Base-by-base conservation (phyloP, 768 basidiomycete genomes). In the Hydnomerulius pinastri region DNA sequence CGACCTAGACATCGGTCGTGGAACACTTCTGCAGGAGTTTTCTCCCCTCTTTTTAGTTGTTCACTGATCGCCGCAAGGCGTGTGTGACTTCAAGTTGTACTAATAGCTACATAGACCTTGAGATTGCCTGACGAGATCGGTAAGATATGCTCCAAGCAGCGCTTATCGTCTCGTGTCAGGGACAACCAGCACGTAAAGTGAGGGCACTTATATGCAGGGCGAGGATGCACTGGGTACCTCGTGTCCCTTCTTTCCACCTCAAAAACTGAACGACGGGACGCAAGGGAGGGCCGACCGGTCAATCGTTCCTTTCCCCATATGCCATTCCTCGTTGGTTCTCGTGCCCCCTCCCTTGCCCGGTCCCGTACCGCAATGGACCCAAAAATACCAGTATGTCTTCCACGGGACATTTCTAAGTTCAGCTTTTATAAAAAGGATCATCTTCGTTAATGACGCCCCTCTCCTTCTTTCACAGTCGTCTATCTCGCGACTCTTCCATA, bases 401-500 rank as follows among this genome's bases (percentile, higher is more conserved):
- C 47, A 51, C 30, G 33, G 13, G 37, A 44, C 20, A 42, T 24
- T 29, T 43, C 28, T 18, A 29, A 28, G 28, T 30, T 43, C 30
- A 30, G 18, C 28, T 37, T 9, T 37, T 25, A 40, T 27, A 42
- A 20, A 39, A 32, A 21, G 17, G 38, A 23, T 4, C 5, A 25
- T 18, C 21, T 30, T 49, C 13, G 15, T 35, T 45, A 20, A 48
- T 33, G 10, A 35, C 17, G 39, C 6, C 27, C n/a, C 7, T 25
- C 15, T 18, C 30, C 17, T 27, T 24, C 9, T n/a, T 33, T 21
- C 21, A 2, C 27, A 66, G 67, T 35, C 43, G 4, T 62, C 67
- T 1, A 69, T 67, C 35, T 51, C 60, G 6, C 51, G 54, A 18
- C 65, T 69, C 45, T 69, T 67, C 38, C 45, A 37, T 7, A 67